phyloP scores from a whole-genome alignment of 495 filamentous ascomycete genomes.

The Aspergillus asperescens region DNA sequence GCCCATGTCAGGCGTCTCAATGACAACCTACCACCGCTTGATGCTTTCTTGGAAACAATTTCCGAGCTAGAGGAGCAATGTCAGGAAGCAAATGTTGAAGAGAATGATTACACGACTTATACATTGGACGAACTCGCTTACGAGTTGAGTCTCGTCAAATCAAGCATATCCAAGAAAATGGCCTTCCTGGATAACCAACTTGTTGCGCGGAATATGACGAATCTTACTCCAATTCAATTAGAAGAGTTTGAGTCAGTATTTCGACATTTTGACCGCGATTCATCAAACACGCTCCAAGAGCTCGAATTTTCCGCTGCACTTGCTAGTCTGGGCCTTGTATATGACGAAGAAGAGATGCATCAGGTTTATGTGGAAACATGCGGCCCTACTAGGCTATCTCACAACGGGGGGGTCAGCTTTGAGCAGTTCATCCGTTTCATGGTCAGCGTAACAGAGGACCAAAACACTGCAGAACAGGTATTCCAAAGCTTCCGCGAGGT shows the following conservation, averaged over 20 bases:
- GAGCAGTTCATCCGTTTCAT: slow-evolving; percentile 99
- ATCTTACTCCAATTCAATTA: slow-evolving; percentile 93
- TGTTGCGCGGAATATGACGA: slow-evolving; percentile 97
- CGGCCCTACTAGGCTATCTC: slow-evolving; percentile 35
- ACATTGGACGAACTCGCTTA: slow-evolving; percentile 94
- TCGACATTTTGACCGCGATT: slow-evolving; percentile 93
- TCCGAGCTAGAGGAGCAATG: slow-evolving; percentile 79
- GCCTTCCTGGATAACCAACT: slow-evolving; percentile 96
- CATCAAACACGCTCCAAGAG: slow-evolving; percentile 83
- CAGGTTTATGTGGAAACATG: slow-evolving; percentile 80
- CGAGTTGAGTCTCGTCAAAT: slow-evolving; percentile 84
- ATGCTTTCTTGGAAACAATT: slow-evolving; percentile 80
- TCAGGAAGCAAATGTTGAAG: slow-evolving; percentile 93
- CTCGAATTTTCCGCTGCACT: slow-evolving; percentile 93
- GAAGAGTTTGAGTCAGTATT: slow-evolving; percentile 98
- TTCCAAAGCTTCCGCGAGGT: slow-evolving; percentile 96
- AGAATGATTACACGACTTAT: slow-evolving; percentile 98
- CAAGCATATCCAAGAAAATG: slow-evolving; percentile 89
- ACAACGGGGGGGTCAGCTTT: slow-evolving; percentile 70
- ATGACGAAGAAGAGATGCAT: slow-evolving; percentile 95
- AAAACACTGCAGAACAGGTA: slow-evolving; percentile 96
- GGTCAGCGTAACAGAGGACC: slow-evolving; percentile 97
- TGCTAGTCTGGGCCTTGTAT: slow-evolving; percentile 87
- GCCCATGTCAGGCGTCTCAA: slow-evolving; percentile 75
- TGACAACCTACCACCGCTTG: slow-evolving; percentile 76